A percentile compares a stretch with the other conserved stretches of the same genome.
Conservation (phyloP, 179 eudicot genomes). For the Patellifolia procumbens region DNA sequence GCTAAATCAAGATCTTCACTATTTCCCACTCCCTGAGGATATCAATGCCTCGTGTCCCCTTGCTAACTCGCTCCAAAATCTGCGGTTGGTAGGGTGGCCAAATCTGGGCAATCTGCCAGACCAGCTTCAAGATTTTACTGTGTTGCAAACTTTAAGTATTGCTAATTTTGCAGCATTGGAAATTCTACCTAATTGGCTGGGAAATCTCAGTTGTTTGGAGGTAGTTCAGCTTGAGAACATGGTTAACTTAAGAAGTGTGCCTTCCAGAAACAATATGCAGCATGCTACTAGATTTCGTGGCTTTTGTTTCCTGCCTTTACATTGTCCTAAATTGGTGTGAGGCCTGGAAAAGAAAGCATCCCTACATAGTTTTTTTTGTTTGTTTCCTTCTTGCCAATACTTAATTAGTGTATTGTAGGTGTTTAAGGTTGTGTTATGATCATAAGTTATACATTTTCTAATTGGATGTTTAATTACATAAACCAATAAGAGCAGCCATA, state of each 20-base stretch:
- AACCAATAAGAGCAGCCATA: too few relatives aligned
- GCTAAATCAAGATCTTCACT: slow-evolving; percentile 13
- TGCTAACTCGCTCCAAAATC: background rate
- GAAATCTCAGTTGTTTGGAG: slow-evolving; percentile 7
- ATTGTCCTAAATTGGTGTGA: slow-evolving; percentile 4
- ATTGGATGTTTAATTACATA: too few relatives aligned
- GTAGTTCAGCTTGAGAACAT: slow-evolving; percentile 4
- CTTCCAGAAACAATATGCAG: background rate
- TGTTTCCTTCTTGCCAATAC: too few relatives aligned
- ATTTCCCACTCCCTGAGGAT: slow-evolving; percentile 9
- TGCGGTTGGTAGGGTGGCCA: slow-evolving; percentile 16
- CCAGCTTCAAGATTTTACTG: slow-evolving; percentile 17
- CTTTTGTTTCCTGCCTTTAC: background rate
- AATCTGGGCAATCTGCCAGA: slow-evolving; percentile 1
- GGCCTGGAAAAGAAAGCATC: too few relatives aligned
- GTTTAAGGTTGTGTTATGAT: too few relatives aligned
- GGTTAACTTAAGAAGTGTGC: slow-evolving; percentile 10
- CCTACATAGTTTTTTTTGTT: too few relatives aligned
- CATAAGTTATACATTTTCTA: too few relatives aligned
- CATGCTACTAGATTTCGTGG: background rate
- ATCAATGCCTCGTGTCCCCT: background rate
- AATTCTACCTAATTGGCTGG: slow-evolving; percentile 25
- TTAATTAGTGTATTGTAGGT: too few relatives aligned
- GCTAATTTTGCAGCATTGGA: slow-evolving; percentile 12
- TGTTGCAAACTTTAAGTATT: slow-evolving; percentile 6